Evolutionary conservation across 2,329 filamentous ascomycete species (phyloP).

Genomic region (Colletotrichum noveboracense): DNA sequence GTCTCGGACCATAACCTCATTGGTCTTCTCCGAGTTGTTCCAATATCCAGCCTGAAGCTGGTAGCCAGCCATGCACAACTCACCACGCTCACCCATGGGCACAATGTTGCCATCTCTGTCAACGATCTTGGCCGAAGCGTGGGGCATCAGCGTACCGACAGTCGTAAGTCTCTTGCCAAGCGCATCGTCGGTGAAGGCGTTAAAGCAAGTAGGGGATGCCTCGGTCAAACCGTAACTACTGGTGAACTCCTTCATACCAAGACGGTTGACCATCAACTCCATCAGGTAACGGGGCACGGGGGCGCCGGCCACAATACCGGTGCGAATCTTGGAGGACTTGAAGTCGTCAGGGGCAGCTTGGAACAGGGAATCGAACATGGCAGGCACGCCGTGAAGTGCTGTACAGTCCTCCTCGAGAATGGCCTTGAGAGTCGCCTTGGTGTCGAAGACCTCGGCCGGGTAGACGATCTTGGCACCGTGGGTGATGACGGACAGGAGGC

Average conservation of each 20-base stretch:
- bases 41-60: constrained; percentile 72
- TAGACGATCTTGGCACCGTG: constrained; percentile 81
- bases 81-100: constrained; percentile 71
- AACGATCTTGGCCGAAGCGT: constrained; percentile 79
- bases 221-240: constrained; percentile 78
- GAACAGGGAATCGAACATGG: constrained; percentile 78
- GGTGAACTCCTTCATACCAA: constrained; percentile 79
- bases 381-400: constrained; percentile 80
- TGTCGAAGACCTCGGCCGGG: constrained; percentile 76
- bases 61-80: constrained; percentile 81
- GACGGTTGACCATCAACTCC: constrained; percentile 71
- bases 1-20: constrained; percentile 61
- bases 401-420: constrained; percentile 73
- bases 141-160: constrained; percentile 78
- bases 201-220: constrained; percentile 81
- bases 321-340: constrained; percentile 63
- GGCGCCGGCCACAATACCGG: constrained; percentile 80
- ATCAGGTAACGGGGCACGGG: constrained; percentile 79
- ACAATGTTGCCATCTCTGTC: constrained; percentile 69
- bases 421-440: constrained; percentile 67
- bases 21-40: constrained; percentile 78
- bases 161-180: constrained; percentile 71
- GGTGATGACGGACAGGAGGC: constrained; percentile 73
- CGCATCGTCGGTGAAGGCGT: constrained; percentile 76
- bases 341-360: constrained; percentile 47